These are phyloP conservation scores for Mycena venus DNA, from an alignment of 768 basidiomycete genomes.

Conservation along the genomic window DNA sequence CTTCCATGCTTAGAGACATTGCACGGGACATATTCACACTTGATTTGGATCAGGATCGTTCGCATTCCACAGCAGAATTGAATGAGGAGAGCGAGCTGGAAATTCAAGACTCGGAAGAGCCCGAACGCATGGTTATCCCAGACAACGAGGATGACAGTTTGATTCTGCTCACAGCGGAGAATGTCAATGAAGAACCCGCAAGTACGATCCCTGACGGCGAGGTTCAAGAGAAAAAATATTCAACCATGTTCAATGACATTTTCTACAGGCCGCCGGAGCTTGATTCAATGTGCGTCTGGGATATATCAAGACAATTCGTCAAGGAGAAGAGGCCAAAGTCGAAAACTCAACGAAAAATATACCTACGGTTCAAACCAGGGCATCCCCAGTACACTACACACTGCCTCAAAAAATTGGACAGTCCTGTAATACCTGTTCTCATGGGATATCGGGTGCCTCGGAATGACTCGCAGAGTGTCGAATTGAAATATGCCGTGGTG, in stretches of 20 bases:
- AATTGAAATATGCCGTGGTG: slow-evolving; percentile 9
- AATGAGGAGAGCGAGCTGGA: too few species aligned
- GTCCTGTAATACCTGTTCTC: too few species aligned
- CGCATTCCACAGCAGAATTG: not conserved
- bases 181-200: not conserved
- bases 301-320: slow-evolving; percentile 4
- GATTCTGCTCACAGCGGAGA: not conserved
- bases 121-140: not conserved
- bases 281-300: slow-evolving; percentile 7
- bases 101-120: not conserved
- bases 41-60: not conserved
- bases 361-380: slow-evolving; percentile 3
- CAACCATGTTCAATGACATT: slow-evolving; percentile 19
- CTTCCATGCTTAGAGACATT: slow-evolving; percentile 11
- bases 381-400: slow-evolving; percentile 25
- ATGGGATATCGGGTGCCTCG: slow-evolving; percentile 21
- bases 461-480: slow-evolving; percentile 9
- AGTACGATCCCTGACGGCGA: not conserved
- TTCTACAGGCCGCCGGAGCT: slow-evolving; percentile 21
- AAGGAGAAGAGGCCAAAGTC: slow-evolving; percentile 7
- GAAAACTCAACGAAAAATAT: slow-evolving; percentile 1
- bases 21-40: slow-evolving; percentile 35
- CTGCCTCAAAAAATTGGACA: slow-evolving; percentile 15
- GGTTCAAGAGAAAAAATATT: not conserved
- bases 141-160: too few species aligned